These are phyloP conservation scores for Apophysomyces elegans DNA, from an alignment of 371 early-diverging fungal species.

Conservation along the genomic window DNA sequence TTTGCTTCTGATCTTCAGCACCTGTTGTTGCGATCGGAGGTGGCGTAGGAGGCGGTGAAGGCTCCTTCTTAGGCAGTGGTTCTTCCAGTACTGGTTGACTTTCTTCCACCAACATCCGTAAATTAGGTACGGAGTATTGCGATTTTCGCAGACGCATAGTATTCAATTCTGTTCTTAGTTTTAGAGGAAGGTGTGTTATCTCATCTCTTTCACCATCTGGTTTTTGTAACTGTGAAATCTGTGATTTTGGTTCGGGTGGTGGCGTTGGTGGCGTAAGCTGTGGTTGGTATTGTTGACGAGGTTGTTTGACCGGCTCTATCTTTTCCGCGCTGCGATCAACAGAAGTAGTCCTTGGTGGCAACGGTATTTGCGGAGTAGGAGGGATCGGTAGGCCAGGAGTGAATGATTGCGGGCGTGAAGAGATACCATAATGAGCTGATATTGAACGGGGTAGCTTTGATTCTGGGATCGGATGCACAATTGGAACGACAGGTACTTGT, in stretches of 20 bases:
- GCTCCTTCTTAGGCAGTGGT: background rate
- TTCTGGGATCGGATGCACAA: background rate
- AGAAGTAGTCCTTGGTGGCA: background rate
- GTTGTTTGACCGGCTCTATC: background rate
- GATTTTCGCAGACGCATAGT: conserved; percentile 1
- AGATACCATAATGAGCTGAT: background rate
- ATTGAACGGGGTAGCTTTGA: background rate
- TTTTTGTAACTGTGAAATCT: background rate
- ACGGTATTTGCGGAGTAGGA: background rate
- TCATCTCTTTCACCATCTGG: background rate
- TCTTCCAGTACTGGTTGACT: background rate
- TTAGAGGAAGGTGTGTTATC: background rate
- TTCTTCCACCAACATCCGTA: background rate
- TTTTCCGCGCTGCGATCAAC: background rate
- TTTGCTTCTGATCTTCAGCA: background rate
- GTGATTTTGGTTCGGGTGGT: background rate
- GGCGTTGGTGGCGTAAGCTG: conserved; percentile 7
- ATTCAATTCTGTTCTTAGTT: background rate
- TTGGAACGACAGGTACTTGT: background rate
- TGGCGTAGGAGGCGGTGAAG: background rate
- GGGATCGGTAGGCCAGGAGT: background rate
- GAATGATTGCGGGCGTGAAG: background rate
- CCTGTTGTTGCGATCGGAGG: background rate
- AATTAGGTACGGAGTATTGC: background rate
- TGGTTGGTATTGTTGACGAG: conserved; percentile 5